Evolutionary conservation across 345 rosid genomes (phyloP), one percentile per base, ranked within the genome.

Genomic region (Salix koriyanagi): DNA sequence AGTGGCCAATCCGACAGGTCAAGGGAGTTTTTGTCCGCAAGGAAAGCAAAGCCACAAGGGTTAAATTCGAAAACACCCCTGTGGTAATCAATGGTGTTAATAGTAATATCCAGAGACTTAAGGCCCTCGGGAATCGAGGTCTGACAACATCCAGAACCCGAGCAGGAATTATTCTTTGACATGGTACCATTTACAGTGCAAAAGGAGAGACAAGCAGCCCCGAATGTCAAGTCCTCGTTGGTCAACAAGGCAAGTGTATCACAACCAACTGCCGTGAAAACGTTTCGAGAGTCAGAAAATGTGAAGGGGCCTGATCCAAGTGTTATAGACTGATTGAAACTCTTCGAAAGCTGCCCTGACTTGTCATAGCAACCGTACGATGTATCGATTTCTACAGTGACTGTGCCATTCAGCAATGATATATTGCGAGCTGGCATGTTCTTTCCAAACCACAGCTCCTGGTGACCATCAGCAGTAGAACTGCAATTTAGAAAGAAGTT

Each of bases 231-330:
- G 0, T 13, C 36, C 0, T 1, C 0, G 54, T 81, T 75, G 14
- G 2, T 52, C 70, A 79, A 66, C 21, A 19, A 0, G 19, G 66
- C 72, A 1, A 4, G 0, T 10, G 80, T 80, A 67, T 80, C 80
- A 9, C 86, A 84, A 18, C 86, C 82, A n/a, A 75, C 52, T 4
- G 50, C 84, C 4, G 80, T 80, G 42, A 84, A 76, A 48, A 67
- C 72, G 82, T 84, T 84, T 10, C 70, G 26, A 4, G 69, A 21
- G 66, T 68, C 16, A 0, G 82, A 84, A 13, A 84, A 34, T n/a
- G 34, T 42, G 76, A 69, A 75, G 1, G 82, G 78, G 1, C 75
- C 64, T 1, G 0, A 0, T 16, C 58, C 70, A 2, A 77, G 66
- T 2, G 11, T 0, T 0, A 0, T 0, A 1, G 2, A 39, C 2